phyloP scores from a whole-genome alignment of 169 alveolate species.

The Plasmodium sp. region DNA sequence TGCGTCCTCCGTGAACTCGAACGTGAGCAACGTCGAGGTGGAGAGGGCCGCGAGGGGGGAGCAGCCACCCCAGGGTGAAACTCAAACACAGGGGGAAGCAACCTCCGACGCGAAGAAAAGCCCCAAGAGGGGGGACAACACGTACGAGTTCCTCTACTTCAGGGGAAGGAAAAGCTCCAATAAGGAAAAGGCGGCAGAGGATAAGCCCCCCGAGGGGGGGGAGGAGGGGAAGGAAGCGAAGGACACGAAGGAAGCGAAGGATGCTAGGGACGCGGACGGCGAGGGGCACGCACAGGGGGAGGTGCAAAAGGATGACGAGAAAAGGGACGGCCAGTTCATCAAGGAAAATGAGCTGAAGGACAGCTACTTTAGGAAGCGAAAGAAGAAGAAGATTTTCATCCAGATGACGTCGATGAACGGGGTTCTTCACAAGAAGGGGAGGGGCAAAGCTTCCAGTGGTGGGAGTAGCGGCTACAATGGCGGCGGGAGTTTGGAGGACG shows the following conservation, averaged over 20 bases:
- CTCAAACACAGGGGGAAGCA: background rate
- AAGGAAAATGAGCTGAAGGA: constrained; percentile 40
- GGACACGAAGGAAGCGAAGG: background rate
- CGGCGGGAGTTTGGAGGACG: background rate
- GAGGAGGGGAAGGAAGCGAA: background rate
- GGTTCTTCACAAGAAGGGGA: constrained; percentile 41
- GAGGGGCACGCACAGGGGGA: background rate
- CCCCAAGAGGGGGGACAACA: constrained; percentile 14
- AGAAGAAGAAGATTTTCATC: constrained; percentile 30
- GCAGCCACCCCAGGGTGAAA: background rate
- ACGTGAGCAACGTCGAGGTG: background rate
- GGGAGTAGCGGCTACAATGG: background rate
- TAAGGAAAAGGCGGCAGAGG: background rate
- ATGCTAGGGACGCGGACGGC: background rate
- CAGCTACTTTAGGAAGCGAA: constrained; percentile 1
- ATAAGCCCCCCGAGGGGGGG: background rate
- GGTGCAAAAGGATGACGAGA: background rate
- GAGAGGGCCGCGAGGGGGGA: background rate
- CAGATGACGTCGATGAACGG: constrained; percentile 49
- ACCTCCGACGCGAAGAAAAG: background rate
- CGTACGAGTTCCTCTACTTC: constrained; percentile 43
- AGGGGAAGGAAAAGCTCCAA: constrained; percentile 6
- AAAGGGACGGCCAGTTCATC: background rate
- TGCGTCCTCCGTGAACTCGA: constrained; percentile 27
- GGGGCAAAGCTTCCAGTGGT: background rate